Conservation (phyloP, 2,329 filamentous ascomycete genomes). For the Laburnicola sp. region DNA sequence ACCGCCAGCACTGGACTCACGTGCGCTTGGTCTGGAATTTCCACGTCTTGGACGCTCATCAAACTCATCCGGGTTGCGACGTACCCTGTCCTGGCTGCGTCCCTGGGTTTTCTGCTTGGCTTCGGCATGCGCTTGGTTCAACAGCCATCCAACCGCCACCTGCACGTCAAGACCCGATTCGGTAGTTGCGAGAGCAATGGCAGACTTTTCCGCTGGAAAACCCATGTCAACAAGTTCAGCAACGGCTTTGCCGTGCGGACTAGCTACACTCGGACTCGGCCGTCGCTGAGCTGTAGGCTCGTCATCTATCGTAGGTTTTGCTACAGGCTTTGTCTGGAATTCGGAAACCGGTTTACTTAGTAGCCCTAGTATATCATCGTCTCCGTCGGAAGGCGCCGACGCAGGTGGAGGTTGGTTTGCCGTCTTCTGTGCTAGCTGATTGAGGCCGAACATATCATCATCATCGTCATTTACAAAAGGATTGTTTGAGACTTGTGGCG, state of each 20-base stretch:
- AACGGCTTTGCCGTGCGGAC: constrained; percentile 74
- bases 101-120: constrained; percentile 68
- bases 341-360: constrained; percentile 63
- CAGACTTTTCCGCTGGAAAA: constrained; percentile 83
- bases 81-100: constrained; percentile 32
- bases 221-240: constrained; percentile 94
- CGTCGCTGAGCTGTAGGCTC: constrained; percentile 15
- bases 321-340: constrained; percentile 43
- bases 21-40: constrained; percentile 32
- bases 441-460: constrained; percentile 86
- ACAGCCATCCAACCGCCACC: constrained; percentile 81
- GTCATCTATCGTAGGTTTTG: constrained; percentile 14
- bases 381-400: constrained; percentile 22
- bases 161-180: constrained; percentile 80
- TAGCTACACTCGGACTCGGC: constrained; percentile 32
- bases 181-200: constrained; percentile 76
- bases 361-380: constrained; percentile 67
- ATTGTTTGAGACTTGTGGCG: constrained; percentile 26
- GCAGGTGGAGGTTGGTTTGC: constrained; percentile 26
- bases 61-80: constrained; percentile 28
- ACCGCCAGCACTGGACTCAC: constrained; percentile 36
- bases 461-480: constrained; percentile 65
- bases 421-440: constrained; percentile 58
- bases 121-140: constrained; percentile 88
- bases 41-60: constrained; percentile 31